A percentile compares a stretch with the other conserved stretches of the same genome.
Conservation (phyloP, 2,329 filamentous ascomycete genomes). For the Hypoxylon sp. region DNA sequence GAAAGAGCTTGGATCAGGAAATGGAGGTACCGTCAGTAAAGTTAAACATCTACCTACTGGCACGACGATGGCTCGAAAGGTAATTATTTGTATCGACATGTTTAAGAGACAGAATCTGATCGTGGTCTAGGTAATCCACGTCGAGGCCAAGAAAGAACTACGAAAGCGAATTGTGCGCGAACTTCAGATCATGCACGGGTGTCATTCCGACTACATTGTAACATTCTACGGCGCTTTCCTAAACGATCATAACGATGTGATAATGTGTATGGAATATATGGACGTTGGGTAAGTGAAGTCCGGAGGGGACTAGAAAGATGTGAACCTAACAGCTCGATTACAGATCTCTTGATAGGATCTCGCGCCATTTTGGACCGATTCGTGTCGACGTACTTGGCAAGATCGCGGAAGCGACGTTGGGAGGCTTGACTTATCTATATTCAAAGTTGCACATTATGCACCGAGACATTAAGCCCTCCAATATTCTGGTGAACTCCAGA, state of each 20-base stretch:
- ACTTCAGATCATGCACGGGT: slow-evolving; percentile 98
- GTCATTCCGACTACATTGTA: slow-evolving; percentile 96
- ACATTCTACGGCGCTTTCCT: slow-evolving; percentile 98
- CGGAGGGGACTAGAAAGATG: slow-evolving; percentile 15
- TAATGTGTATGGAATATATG: slow-evolving; percentile 99
- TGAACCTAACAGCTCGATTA: slow-evolving; percentile 47
- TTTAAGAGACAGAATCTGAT: slow-evolving; percentile 8
- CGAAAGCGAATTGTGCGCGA: slow-evolving; percentile 97
- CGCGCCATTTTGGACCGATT: slow-evolving; percentile 93
- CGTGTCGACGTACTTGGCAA: slow-evolving; percentile 97
- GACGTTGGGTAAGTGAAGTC: slow-evolving; percentile 87
- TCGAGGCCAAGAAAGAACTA: slow-evolving; percentile 97
- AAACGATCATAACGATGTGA: slow-evolving; percentile 96
- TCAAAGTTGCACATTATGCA: slow-evolving; percentile 98
- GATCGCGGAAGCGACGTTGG: slow-evolving; percentile 95
- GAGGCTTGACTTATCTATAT: slow-evolving; percentile 95
- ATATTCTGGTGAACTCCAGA: slow-evolving; percentile 94
- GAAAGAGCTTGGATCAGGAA: slow-evolving; percentile 95
- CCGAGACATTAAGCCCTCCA: slow-evolving; percentile 98
- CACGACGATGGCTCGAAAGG: slow-evolving; percentile 98
- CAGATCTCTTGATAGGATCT: slow-evolving; percentile 93
- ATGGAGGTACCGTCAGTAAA: slow-evolving; percentile 98
- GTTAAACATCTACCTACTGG: slow-evolving; percentile 95
- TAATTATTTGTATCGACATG: slow-evolving; percentile 57
- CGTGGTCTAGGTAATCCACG: slow-evolving; percentile 86